A percentile compares a stretch with the other conserved stretches of the same genome.
These are phyloP conservation scores for Geotrichum candidum DNA, from an alignment of 1,139 yeast species.

Conservation along the genomic window DNA sequence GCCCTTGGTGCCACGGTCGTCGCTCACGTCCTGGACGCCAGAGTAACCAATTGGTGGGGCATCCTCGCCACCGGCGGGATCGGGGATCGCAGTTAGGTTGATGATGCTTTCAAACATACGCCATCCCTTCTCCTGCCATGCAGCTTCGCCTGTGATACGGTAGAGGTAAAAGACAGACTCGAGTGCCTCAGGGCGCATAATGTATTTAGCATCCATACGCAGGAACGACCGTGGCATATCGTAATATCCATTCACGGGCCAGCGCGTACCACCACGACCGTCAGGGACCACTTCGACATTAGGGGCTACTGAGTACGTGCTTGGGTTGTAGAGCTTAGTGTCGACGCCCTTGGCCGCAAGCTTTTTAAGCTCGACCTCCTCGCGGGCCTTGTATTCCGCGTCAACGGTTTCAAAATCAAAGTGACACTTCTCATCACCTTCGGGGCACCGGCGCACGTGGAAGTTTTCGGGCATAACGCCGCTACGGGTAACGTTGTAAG, in stretches of 20 bases:
- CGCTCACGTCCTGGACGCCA: conserved; percentile 50
- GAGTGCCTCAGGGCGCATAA: conserved; percentile 69
- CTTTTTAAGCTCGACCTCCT: neutral
- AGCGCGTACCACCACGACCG: conserved; percentile 21
- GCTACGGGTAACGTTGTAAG: conserved; percentile 45
- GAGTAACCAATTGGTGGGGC: conserved; percentile 41
- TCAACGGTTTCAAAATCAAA: conserved; percentile 23
- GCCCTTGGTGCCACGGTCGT: conserved; percentile 20
- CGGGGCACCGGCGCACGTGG: conserved; percentile 36
- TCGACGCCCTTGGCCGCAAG: conserved; percentile 4
- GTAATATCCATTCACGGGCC: conserved; percentile 32
- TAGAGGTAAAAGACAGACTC: conserved; percentile 71
- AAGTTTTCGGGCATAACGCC: conserved; percentile 45
- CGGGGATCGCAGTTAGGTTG: conserved; percentile 23
- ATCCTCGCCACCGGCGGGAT: conserved; percentile 31
- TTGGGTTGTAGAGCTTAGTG: conserved; percentile 1
- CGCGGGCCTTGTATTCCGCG: conserved; percentile 3
- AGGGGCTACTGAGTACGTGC: neutral
- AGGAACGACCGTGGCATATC: conserved; percentile 35
- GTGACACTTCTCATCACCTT: conserved; percentile 27
- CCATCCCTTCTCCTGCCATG: conserved; percentile 69
- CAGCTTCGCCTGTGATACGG: conserved; percentile 64
- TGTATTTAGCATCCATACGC: conserved; percentile 45
- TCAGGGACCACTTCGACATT: conserved; percentile 18
- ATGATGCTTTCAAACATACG: conserved; percentile 52